A percentile compares a stretch with the other conserved stretches of the same genome.
Conservation (phyloP, 768 basidiomycete genomes). For the Mycena metata region DNA sequence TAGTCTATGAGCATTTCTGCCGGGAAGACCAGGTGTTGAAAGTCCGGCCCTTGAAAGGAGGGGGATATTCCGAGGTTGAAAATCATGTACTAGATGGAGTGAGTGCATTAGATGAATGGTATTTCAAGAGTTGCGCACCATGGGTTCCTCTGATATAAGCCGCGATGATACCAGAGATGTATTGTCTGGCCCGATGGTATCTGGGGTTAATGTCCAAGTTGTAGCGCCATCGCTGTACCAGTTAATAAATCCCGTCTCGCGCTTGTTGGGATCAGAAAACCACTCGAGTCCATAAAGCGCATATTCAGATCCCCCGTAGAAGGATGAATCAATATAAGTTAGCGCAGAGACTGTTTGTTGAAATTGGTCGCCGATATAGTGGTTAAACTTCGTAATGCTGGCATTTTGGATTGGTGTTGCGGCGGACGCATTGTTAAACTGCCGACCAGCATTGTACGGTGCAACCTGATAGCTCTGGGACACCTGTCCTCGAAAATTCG, state of each 20-base stretch:
- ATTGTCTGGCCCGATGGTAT: conserved; percentile 66
- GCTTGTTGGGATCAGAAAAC: conserved; percentile 66
- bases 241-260: conserved; percentile 58
- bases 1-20: conserved; percentile 89
- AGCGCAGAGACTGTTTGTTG: conserved; percentile 72
- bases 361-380: conserved; percentile 66
- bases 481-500: conserved; percentile 57
- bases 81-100: conserved; percentile 73
- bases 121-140: conserved; percentile 67
- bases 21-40: conserved; percentile 80
- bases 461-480: conserved; percentile 75
- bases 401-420: conserved; percentile 59
- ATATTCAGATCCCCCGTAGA: conserved; percentile 62
- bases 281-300: conserved; percentile 72
- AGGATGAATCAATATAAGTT: conserved; percentile 54
- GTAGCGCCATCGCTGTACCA: conserved; percentile 70
- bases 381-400: conserved; percentile 59
- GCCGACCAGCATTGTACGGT: conserved; percentile 67
- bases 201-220: conserved; percentile 70
- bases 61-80: conserved; percentile 88
- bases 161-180: conserved; percentile 62
- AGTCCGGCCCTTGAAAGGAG: conserved; percentile 82
- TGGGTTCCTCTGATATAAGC: conserved; percentile 75
- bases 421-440: conserved; percentile 60
- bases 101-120: neutral